Conservation (phyloP, 2,329 filamentous ascomycete genomes). For the Talaromyces funiculosus region DNA sequence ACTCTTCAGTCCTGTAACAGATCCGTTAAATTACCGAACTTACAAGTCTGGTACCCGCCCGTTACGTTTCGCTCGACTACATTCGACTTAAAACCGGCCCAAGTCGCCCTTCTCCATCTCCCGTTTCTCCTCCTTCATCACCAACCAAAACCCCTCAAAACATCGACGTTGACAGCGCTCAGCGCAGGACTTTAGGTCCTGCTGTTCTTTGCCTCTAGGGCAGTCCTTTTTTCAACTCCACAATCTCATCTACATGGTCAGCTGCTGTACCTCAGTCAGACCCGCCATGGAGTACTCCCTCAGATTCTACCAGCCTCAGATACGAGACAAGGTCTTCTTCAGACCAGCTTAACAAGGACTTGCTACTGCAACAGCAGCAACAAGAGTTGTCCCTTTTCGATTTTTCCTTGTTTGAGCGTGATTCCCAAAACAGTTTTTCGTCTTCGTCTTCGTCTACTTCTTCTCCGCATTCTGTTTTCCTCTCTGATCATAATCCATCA, state of each 20-base stretch:
- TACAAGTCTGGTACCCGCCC: neutral
- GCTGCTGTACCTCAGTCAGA: conserved; percentile 11
- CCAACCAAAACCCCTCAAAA: neutral
- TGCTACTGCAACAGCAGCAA: neutral
- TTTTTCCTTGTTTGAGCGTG: conserved; percentile 13
- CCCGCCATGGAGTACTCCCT: conserved; percentile 12
- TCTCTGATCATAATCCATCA: conserved; percentile 7
- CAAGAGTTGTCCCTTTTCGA: conserved; percentile 7
- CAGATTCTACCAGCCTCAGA: conserved; percentile 5
- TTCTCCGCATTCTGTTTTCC: conserved; percentile 4
- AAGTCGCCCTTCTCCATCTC: neutral
- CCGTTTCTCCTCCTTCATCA: neutral
- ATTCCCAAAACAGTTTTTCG: conserved; percentile 6
- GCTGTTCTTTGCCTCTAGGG: conserved; percentile 13
- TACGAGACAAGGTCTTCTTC: neutral
- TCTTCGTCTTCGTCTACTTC: conserved; percentile 9
- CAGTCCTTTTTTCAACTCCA: conserved; percentile 4
- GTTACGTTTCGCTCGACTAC: neutral
- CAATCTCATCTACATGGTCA: conserved; percentile 14
- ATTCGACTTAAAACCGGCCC: conserved; percentile 5
- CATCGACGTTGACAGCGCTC: conserved; percentile 12
- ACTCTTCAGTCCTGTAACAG: neutral
- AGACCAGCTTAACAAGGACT: neutral
- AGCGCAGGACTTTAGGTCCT: conserved; percentile 15
- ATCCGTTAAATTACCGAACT: neutral